Conservation (phyloP, 2,329 filamentous ascomycete genomes). For the Cladosporium halotolerans region DNA sequence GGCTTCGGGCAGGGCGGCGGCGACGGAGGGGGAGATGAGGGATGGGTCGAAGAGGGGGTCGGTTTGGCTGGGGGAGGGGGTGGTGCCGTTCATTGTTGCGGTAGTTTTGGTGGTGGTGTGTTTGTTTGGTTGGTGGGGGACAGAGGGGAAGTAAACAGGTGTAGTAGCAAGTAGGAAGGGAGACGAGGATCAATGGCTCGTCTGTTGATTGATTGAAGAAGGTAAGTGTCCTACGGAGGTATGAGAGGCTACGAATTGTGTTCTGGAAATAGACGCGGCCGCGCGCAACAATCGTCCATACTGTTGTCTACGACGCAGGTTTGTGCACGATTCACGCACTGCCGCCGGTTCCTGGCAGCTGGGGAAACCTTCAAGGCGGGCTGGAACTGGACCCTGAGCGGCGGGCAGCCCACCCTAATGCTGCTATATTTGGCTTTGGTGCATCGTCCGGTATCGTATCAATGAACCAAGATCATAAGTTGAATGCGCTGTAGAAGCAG, state of each 20-base stretch:
- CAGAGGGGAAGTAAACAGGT: not conserved
- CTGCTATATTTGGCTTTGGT: too few relatives aligned
- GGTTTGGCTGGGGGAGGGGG: not conserved
- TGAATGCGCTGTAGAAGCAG: too few relatives aligned
- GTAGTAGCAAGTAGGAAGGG: not conserved
- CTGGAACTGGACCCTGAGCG: too few relatives aligned
- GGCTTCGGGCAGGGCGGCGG: slow-evolving; percentile 65
- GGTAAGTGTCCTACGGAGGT: too few relatives aligned
- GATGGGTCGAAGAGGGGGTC: slow-evolving; percentile 62
- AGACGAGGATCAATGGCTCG: not conserved
- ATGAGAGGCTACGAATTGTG: not conserved
- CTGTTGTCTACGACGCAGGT: slow-evolving; percentile 9
- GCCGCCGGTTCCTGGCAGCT: too few relatives aligned
- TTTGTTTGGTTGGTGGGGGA: not conserved
- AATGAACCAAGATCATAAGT: too few relatives aligned
- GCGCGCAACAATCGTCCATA: not conserved
- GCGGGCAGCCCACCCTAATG: too few relatives aligned
- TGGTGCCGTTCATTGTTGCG: slow-evolving; percentile 11
- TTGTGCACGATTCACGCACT: not conserved
- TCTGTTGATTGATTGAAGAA: too few relatives aligned
- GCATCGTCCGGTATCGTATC: too few relatives aligned
- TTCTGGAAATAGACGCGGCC: too few relatives aligned
- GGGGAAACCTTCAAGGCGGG: too few relatives aligned
- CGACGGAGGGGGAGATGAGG: slow-evolving; percentile 72
- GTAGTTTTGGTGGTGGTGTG: not conserved